Evolutionary conservation across 169 alveolate species (phyloP).

Genomic region (Babesia ovis): DNA sequence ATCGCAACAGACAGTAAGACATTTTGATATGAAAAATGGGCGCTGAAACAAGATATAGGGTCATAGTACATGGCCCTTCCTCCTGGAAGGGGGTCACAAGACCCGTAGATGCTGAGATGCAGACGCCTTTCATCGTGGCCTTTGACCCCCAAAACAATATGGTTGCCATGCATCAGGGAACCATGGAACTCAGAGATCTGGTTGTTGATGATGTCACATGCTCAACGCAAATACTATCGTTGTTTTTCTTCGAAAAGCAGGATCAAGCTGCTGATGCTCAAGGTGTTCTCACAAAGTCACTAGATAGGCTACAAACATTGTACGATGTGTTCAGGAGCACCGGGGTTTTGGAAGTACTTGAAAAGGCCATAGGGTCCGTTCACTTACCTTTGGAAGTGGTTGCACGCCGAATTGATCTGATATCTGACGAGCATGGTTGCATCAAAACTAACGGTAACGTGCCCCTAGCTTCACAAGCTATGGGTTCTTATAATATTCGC

Average conservation of each 20-base stretch:
- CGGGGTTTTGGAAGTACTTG: slow-evolving; percentile 32
- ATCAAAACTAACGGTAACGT: neutral
- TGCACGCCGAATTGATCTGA: slow-evolving; percentile 23
- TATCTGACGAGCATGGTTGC: neutral
- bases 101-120: slow-evolving; percentile 2
- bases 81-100: slow-evolving; percentile 52
- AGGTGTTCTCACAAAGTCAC: slow-evolving; percentile 33
- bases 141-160: slow-evolving; percentile 54
- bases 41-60: slow-evolving; percentile 26
- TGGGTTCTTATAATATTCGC: slow-evolving; percentile 50
- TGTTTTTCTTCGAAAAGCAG: slow-evolving; percentile 35
- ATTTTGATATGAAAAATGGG: neutral
- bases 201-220: slow-evolving; percentile 23
- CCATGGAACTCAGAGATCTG: slow-evolving; percentile 27
- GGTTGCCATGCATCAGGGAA: slow-evolving; percentile 46
- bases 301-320: slow-evolving; percentile 22
- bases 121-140: slow-evolving; percentile 55
- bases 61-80: slow-evolving; percentile 63
- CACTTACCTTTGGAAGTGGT: slow-evolving; percentile 59
- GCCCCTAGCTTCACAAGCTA: neutral
- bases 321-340: slow-evolving; percentile 46
- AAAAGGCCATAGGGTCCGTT: slow-evolving; percentile 22
- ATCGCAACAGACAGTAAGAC: neutral
- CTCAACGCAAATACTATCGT: slow-evolving; percentile 41
- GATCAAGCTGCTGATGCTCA: slow-evolving; percentile 36